A percentile compares a stretch with the other conserved stretches of the same genome.
Evolutionary conservation across 306 rosid genomes (phyloP).

Genomic region (Cercis canadensis): DNA sequence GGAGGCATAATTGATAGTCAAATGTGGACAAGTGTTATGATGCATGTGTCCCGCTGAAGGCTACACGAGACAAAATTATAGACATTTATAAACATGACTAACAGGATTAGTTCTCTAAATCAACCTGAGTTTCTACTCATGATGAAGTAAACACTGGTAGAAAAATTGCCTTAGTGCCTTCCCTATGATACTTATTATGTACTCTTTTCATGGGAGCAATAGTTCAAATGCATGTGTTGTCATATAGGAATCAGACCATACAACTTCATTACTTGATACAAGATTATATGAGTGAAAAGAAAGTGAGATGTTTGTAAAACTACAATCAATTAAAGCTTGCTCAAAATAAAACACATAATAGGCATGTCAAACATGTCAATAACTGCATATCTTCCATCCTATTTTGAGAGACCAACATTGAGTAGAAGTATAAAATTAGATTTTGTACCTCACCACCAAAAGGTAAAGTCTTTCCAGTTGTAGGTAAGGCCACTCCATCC

Average conservation of each 20-base stretch:
- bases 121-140: too few relatives aligned
- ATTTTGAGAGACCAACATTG: slow-evolving; percentile 27
- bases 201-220: background rate
- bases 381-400: too few relatives aligned
- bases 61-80: background rate
- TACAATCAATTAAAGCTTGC: slow-evolving; percentile 26
- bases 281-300: slow-evolving; percentile 5
- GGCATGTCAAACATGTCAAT: slow-evolving; percentile 20
- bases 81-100: background rate
- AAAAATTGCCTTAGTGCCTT: too few relatives aligned
- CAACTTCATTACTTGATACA: slow-evolving; percentile 7
- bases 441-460: slow-evolving; percentile 91
- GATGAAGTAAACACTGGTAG: too few relatives aligned
- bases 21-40: background rate
- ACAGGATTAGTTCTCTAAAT: background rate
- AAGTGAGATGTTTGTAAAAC: slow-evolving; percentile 22
- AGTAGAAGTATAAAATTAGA: slow-evolving; percentile 34
- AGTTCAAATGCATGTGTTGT: background rate
- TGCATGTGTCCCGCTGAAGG: background rate
- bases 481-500: slow-evolving; percentile 90
- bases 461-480: slow-evolving; percentile 82
- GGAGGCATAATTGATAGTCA: background rate
- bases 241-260: background rate
- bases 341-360: slow-evolving; percentile 17
- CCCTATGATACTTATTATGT: background rate